These are phyloP conservation scores for Fraxinus paxiana DNA, from an alignment of 305 asterid genomes.

Conservation along the genomic window DNA sequence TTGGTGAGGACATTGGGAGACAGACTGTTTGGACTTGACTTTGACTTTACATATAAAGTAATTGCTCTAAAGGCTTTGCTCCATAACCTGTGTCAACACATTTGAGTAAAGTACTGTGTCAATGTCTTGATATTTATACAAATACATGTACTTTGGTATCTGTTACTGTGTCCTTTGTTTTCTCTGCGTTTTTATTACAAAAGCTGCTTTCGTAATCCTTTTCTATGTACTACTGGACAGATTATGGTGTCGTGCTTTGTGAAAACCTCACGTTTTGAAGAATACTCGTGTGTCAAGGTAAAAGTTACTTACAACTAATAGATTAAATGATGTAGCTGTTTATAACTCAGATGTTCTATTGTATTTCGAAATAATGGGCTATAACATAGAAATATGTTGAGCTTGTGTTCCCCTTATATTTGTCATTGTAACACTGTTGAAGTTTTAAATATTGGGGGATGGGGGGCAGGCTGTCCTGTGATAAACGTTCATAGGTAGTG, in stretches of 20 bases:
- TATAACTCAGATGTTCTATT: neutral
- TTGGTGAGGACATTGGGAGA: neutral
- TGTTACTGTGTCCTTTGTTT: neutral
- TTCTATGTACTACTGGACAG: constrained; percentile 34
- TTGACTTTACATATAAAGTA: neutral
- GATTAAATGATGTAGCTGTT: neutral
- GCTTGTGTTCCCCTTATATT: neutral
- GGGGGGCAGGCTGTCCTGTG: neutral
- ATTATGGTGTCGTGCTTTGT: constrained; percentile 90
- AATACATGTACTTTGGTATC: neutral
- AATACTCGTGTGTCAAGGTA: constrained; percentile 91
- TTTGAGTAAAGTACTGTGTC: neutral
- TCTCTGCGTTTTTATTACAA: neutral
- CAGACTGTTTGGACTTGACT: neutral
- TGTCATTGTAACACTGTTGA: neutral
- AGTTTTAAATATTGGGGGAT: neutral
- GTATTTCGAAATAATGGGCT: neutral
- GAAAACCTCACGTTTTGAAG: constrained; percentile 91
- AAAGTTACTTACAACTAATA: constrained; percentile 20
- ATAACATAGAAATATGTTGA: neutral
- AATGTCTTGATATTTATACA: constrained; percentile 10
- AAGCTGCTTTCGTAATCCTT: neutral
- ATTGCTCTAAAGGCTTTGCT: neutral
- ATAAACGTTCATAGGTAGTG: neutral
- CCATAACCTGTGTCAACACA: neutral